phyloP scores from a whole-genome alignment of 106 monocot genomes.

The Acorus calamus region DNA sequence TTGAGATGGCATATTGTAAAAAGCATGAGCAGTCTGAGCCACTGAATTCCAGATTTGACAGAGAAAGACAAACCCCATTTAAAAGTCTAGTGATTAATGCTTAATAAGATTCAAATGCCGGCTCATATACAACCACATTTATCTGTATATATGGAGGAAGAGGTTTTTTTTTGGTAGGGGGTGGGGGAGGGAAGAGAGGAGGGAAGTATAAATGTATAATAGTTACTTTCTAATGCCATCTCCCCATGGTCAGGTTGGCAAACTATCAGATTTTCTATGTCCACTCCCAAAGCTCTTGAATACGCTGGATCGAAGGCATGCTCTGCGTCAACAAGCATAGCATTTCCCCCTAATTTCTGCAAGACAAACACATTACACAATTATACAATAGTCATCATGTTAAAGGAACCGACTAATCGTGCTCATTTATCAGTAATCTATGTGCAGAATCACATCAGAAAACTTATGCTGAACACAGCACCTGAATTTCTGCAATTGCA shows the following conservation, averaged over 20 bases:
- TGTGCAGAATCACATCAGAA: not conserved
- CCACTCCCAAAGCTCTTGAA: slow-evolving; percentile 87
- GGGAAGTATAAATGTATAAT: slow-evolving; percentile 2
- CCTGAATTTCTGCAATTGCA: slow-evolving; percentile 99
- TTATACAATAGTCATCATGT: not conserved
- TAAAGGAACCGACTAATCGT: not conserved
- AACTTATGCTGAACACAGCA: slow-evolving; percentile 3
- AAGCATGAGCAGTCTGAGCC: too few relatives aligned
- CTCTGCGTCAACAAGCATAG: slow-evolving; percentile 99
- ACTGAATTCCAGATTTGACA: too few relatives aligned
- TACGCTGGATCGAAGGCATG: slow-evolving; percentile 98
- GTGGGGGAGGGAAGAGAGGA: too few relatives aligned
- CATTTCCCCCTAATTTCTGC: slow-evolving; percentile 96
- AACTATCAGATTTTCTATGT: slow-evolving; percentile 95
- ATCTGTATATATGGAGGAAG: too few relatives aligned
- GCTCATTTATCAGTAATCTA: not conserved
- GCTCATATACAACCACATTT: too few relatives aligned
- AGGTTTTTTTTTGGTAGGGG: too few relatives aligned
- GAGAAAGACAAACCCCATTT: too few relatives aligned
- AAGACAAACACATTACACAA: slow-evolving; percentile 2
- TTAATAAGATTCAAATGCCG: too few relatives aligned
- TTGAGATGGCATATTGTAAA: too few relatives aligned
- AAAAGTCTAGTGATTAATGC: too few relatives aligned
- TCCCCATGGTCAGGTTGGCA: slow-evolving; percentile 99
- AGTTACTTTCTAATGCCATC: slow-evolving; percentile 95